Evolutionary conservation across 192 early-diverging fungal species (phyloP).

Genomic region (Geranomyces variabilis): DNA sequence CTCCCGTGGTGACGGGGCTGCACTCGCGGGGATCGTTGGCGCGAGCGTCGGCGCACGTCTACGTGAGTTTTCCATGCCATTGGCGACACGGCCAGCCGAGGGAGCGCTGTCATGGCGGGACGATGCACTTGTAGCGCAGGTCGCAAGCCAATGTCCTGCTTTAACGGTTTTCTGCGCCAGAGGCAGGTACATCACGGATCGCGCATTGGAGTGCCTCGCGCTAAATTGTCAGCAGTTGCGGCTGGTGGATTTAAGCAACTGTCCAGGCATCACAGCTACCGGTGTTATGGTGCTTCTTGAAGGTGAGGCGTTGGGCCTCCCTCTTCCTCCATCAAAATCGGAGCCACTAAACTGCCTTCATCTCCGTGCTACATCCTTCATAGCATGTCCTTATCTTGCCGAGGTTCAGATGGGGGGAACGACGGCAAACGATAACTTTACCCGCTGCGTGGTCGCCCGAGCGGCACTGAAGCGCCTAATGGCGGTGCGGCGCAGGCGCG

Average conservation of each 20-base stretch:
- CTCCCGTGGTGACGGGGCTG: slow-evolving; percentile 12
- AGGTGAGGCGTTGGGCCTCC: background rate
- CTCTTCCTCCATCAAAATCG: background rate
- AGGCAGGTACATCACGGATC: slow-evolving; percentile 16
- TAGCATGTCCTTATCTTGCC: background rate
- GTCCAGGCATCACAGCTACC: slow-evolving; percentile 9
- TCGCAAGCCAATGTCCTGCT: slow-evolving; percentile 13
- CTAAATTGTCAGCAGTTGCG: background rate
- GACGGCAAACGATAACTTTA: slow-evolving; percentile 19
- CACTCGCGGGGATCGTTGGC: slow-evolving; percentile 1
- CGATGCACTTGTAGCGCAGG: slow-evolving; percentile 3
- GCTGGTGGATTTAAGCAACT: slow-evolving; percentile 18
- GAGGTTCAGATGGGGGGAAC: slow-evolving; percentile 18
- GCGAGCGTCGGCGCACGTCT: background rate
- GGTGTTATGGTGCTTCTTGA: slow-evolving; percentile 19
- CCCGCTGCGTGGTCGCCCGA: slow-evolving; percentile 1
- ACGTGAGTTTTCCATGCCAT: slow-evolving; percentile 4
- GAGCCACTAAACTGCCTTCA: background rate
- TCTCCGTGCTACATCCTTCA: background rate
- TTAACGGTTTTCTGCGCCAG: background rate
- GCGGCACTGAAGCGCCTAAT: background rate
- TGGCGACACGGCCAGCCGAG: background rate
- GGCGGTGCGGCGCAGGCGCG: background rate
- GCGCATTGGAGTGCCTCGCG: slow-evolving; percentile 8
- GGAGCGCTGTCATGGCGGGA: background rate